These are phyloP conservation scores for Phytophthora agathidicida DNA, from an alignment of 352 stramenopile genomes.

Conservation along the genomic window DNA sequence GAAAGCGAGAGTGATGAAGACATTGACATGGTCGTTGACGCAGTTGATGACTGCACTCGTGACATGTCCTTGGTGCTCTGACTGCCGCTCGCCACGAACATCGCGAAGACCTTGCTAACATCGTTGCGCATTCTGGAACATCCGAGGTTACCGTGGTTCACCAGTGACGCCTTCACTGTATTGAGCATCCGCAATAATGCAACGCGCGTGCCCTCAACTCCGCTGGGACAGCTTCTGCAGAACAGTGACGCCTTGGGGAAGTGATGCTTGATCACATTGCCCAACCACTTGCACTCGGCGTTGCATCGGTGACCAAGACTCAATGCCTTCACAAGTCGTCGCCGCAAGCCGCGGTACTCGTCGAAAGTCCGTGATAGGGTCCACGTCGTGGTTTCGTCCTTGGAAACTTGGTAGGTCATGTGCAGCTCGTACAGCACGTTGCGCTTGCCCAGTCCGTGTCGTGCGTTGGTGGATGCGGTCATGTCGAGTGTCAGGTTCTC, in stretches of 20 bases:
- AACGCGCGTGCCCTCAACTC: constrained; percentile 33
- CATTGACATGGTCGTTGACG: constrained; percentile 4
- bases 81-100: constrained; percentile 29
- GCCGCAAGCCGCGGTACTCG: constrained; percentile 47
- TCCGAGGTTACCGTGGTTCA: constrained; percentile 43
- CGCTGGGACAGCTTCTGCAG: constrained; percentile 28
- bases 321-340: constrained; percentile 46
- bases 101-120: constrained; percentile 33
- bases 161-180: constrained; percentile 38
- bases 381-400: constrained; percentile 33
- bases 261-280: constrained; percentile 56
- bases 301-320: constrained; percentile 55
- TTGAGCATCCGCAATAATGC: constrained; percentile 39
- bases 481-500: constrained; percentile 38
- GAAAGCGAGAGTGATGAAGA: constrained; percentile 20
- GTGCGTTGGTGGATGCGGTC: constrained; percentile 15
- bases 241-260: constrained; percentile 55
- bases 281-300: constrained; percentile 65
- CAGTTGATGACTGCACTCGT: background rate
- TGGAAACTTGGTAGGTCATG: constrained; percentile 34
- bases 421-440: constrained; percentile 39
- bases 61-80: constrained; percentile 6
- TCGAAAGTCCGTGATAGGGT: constrained; percentile 41
- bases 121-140: constrained; percentile 36
- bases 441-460: constrained; percentile 27